Evolutionary conservation across 306 rosid species (phyloP), one percentile per base, ranked within the genome.

Genomic region (Inga laurina): DNA sequence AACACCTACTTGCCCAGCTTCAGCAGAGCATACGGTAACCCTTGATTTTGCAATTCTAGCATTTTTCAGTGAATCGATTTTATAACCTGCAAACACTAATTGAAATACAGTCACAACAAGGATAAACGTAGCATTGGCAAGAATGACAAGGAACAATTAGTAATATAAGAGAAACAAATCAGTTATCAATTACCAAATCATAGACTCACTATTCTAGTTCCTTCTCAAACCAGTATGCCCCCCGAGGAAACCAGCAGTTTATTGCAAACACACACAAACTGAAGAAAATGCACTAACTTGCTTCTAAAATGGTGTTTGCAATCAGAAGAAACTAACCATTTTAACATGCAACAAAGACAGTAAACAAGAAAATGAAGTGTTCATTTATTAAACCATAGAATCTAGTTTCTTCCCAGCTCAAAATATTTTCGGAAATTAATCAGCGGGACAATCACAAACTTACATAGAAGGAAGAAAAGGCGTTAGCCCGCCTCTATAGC

Each of bases 31-130:
- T 39, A 76, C 70, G 24, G 52, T 56, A n/a, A 76, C 39, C 70
- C 69, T 76, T 57, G 79, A 76, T 39, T 76, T 57, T 57, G 52
- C 49, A 76, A 41, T 7, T 79, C 79, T 82, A 45, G 81, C 82
- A 83, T 89, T 78, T 44, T 27, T 77, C 77, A 80, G 76, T 74
- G 81, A 78, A 59, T 57, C 54, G 39, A 35, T 52, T 51, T 52
- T 87, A 73, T 65, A 72, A 59, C 90, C 92, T 89, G 79, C 16
- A 10, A 70, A 30, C 18, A 57, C 54, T n/a, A 44, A 76, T 27
- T 37, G 48, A 78, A 78, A 51, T 21, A 80, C 54, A 21, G 43
- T 43, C 21, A 43, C 4, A 27, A 43, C 27, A 61, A 76, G 14
- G 8, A 41, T 35, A 19, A 52, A 75, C 8, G 44, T 21, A 61